Evolutionary conservation across 2,329 filamentous ascomycete species (phyloP), one percentile per base, ranked within the genome.

Genomic region (Gyromitra esculenta): DNA sequence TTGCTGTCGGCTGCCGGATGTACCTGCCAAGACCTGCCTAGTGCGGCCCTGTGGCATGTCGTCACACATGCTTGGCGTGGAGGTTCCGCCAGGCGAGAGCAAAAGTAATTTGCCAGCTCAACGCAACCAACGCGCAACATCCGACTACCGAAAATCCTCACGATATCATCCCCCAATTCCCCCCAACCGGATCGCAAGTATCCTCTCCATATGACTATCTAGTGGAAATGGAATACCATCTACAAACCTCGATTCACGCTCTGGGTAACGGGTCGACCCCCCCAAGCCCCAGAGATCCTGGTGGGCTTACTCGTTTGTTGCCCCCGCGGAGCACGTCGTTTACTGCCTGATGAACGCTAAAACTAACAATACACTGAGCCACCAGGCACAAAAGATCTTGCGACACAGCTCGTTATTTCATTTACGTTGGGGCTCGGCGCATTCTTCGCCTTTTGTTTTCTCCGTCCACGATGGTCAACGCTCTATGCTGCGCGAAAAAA

Each of bases 401-500:
- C 83, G 21, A 85, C 87, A 65, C 93, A 96, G 84, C 87, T 94
- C 66, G 87, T 90, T 75, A 86, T 96, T 80, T 95, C 93, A 6
- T 82, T 92, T 54, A 84, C 87, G 4, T 85, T 96, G 45, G 93
- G 93, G 41, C 79, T 91, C 56, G 86, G 87, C 5, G 92, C 92
- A 41, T 93, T 96, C 81, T 77, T 94, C 41, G 86, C 89, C 21
- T 97, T 97, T 80, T 96, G 92, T 82, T 89, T 94, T 62, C 86
- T 99, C 35, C 91, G 96, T 63, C 94, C 94, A 79, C 90, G 93
- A 89, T 99, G 96, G 96, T 91, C 92, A 63, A 88, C 90, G 25
- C 88, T 99, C 0, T 99, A 98, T 83, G 91, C 94, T 41, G 96
- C 96, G 60, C 90, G 96, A 74, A 96, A 94, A 84, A 90, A 91